Percentiles rank a stretch among this genome's conserved stretches.
phyloP scores from a whole-genome alignment of 768 basidiomycete genomes.

The Glaciozyma antarctica region DNA sequence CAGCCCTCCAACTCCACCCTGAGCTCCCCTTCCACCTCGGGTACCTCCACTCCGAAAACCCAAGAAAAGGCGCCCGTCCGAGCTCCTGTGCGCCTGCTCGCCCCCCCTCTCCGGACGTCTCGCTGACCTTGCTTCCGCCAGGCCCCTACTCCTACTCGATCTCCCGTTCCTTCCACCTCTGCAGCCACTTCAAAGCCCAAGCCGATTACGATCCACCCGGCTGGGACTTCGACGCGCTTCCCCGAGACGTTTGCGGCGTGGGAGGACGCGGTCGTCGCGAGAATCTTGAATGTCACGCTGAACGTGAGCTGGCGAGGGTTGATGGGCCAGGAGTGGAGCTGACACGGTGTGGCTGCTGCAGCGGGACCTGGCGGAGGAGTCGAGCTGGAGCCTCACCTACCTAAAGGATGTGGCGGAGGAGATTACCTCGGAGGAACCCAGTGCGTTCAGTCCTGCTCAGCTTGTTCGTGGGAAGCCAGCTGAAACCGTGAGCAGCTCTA shows the following conservation, averaged over 20 bases:
- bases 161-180: not conserved
- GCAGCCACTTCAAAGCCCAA: slow-evolving; percentile 10
- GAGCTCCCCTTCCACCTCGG: slow-evolving; percentile 40
- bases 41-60: slow-evolving; percentile 41
- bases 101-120: slow-evolving; percentile 5
- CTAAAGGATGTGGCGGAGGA: slow-evolving; percentile 67
- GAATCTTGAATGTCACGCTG: slow-evolving; percentile 68
- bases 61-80: slow-evolving; percentile 11
- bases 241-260: slow-evolving; percentile 49
- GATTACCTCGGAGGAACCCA: slow-evolving; percentile 50
- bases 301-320: slow-evolving; percentile 47
- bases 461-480: not conserved
- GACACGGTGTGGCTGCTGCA: slow-evolving; percentile 34
- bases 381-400: slow-evolving; percentile 65
- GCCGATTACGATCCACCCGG: slow-evolving; percentile 43
- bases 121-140: not conserved
- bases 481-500: slow-evolving; percentile 8
- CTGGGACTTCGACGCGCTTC: slow-evolving; percentile 43
- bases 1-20: slow-evolving; percentile 42
- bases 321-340: slow-evolving; percentile 18
- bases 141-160: not conserved
- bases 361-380: slow-evolving; percentile 54
- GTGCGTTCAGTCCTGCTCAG: not conserved
- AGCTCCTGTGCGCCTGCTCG: slow-evolving; percentile 20
- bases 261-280: slow-evolving; percentile 61